Percentiles rank a stretch among this genome's conserved stretches.
Evolutionary conservation across 192 early-diverging fungal species (phyloP).

Genomic region (Coemansia sp.): DNA sequence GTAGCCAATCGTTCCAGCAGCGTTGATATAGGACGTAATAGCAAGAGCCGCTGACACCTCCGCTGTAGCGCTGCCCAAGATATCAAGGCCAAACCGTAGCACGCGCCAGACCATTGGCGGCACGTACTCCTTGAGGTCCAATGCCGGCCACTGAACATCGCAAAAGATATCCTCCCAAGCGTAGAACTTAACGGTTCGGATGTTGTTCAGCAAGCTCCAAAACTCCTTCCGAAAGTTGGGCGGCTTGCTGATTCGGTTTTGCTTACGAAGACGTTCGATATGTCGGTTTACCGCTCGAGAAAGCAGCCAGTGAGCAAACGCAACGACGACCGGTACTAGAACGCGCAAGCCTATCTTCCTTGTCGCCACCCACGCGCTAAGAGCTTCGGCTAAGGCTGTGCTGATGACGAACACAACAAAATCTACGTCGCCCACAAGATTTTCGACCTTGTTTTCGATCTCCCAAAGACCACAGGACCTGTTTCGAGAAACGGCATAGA

Average conservation of each 20-base stretch:
- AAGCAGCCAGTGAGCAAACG: slow-evolving; percentile 11
- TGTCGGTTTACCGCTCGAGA: slow-evolving; percentile 6
- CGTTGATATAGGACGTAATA: slow-evolving; percentile 62
- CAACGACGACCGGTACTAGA: slow-evolving; percentile 29
- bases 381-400: neutral
- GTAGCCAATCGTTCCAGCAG: slow-evolving; percentile 20
- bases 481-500: slow-evolving; percentile 6
- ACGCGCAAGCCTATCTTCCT: slow-evolving; percentile 35
- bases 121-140: slow-evolving; percentile 15
- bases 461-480: neutral
- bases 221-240: slow-evolving; percentile 14
- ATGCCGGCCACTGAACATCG: neutral
- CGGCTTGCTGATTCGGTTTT: neutral
- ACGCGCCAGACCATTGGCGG: slow-evolving; percentile 39
- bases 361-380: slow-evolving; percentile 30
- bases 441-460: neutral
- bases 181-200: slow-evolving; percentile 70
- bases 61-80: slow-evolving; percentile 46
- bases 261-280: slow-evolving; percentile 1
- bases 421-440: neutral
- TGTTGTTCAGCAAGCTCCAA: slow-evolving; percentile 43
- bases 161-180: slow-evolving; percentile 59
- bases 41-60: slow-evolving; percentile 62
- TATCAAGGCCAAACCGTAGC: slow-evolving; percentile 10
- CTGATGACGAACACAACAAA: neutral